phyloP scores from a whole-genome alignment of 2,329 filamentous ascomycete genomes.

The Phaeoacremonium minimum region DNA sequence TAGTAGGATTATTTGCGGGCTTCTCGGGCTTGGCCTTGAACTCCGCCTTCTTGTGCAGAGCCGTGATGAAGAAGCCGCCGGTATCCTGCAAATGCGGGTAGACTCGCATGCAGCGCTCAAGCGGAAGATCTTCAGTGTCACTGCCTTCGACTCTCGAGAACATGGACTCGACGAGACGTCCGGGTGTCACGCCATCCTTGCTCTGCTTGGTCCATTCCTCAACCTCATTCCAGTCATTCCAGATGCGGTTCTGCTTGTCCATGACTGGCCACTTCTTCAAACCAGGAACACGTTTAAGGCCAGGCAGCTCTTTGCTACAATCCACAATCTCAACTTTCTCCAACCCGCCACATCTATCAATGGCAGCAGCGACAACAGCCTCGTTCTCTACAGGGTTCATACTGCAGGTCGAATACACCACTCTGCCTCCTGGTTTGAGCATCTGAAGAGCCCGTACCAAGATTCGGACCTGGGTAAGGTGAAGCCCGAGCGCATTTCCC shows the following conservation, averaged over 20 bases:
- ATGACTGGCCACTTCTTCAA: conserved; percentile 85
- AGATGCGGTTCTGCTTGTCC: conserved; percentile 77
- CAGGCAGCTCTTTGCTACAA: conserved; percentile 72
- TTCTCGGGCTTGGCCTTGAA: conserved; percentile 74
- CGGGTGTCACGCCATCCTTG: conserved; percentile 55
- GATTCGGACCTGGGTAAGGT: conserved; percentile 83
- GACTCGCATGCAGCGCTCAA: conserved; percentile 88
- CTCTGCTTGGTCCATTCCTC: conserved; percentile 60
- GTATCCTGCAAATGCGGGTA: conserved; percentile 96
- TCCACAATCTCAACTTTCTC: conserved; percentile 81
- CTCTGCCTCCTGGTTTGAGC: conserved; percentile 88
- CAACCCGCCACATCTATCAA: conserved; percentile 82
- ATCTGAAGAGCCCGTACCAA: conserved; percentile 89
- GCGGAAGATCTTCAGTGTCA: conserved; percentile 61
- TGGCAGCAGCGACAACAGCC: conserved; percentile 81
- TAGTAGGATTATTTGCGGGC: conserved; percentile 4
- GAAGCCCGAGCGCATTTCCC: conserved; percentile 79
- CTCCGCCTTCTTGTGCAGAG: conserved; percentile 86
- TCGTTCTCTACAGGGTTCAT: conserved; percentile 99
- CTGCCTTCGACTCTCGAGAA: conserved; percentile 62
- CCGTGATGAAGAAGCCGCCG: conserved; percentile 95
- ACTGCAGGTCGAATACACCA: conserved; percentile 97
- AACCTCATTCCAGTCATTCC: conserved; percentile 79
- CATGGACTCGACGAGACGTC: conserved; percentile 74
- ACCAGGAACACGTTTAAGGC: conserved; percentile 72